Conservation (phyloP, 2,329 filamentous ascomycete genomes). For the Mariannaea sp. region DNA sequence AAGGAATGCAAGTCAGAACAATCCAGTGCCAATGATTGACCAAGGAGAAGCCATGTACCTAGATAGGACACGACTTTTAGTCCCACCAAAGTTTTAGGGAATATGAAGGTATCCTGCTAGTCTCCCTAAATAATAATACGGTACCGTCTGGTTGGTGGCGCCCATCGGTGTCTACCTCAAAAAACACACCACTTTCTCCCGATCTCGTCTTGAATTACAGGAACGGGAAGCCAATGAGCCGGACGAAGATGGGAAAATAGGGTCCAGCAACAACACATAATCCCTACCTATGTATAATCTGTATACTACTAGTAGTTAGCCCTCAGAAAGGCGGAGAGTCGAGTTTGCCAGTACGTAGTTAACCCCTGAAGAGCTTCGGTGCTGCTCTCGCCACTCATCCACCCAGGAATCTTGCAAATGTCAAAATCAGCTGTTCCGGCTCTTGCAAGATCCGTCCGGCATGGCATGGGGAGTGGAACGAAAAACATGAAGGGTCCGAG, state of each 20-base stretch:
- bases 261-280: too few species aligned
- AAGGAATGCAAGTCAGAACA: not conserved
- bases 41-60: not conserved
- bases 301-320: too few species aligned
- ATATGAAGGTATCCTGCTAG: conserved; percentile 8
- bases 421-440: conserved; percentile 34
- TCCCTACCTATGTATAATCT: too few species aligned
- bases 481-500: not conserved
- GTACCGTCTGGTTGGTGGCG: conserved; percentile 8
- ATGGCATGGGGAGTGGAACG: conserved; percentile 23
- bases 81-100: not conserved
- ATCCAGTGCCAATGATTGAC: not conserved
- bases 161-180: conserved; percentile 20
- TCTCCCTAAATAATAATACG: not conserved
- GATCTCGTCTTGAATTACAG: conserved; percentile 7
- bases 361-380: conserved; percentile 3
- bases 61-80: conserved; percentile 10
- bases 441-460: conserved; percentile 19
- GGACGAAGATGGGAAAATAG: conserved; percentile 15
- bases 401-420: conserved; percentile 29
- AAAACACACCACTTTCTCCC: conserved; percentile 29
- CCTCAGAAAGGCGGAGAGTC: conserved; percentile 5
- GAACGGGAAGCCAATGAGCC: conserved; percentile 26
- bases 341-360: conserved; percentile 10
- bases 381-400: conserved; percentile 26